phyloP scores from a whole-genome alignment of 345 rosid species.

The Stellera chamaejasme region DNA sequence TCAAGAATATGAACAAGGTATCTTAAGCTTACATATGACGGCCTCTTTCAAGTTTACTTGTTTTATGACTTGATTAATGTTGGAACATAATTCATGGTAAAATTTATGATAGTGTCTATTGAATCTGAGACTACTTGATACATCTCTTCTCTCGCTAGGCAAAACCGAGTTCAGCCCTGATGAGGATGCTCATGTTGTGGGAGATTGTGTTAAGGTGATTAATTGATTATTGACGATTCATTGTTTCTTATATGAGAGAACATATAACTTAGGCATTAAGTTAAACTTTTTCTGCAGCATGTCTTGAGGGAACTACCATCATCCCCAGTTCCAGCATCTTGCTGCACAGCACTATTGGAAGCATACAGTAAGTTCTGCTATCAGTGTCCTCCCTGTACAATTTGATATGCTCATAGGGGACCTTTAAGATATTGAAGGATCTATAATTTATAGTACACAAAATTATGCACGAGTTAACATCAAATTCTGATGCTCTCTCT shows the following conservation, averaged over 20 bases:
- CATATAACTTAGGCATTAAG: slow-evolving; percentile 18
- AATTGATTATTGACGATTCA: slow-evolving; percentile 20
- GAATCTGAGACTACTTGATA: slow-evolving; percentile 9
- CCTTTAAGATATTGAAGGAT: not conserved
- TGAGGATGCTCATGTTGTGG: slow-evolving; percentile 98
- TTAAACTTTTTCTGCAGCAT: slow-evolving; percentile 48
- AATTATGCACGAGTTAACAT: slow-evolving; percentile 2
- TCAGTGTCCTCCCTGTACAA: slow-evolving; percentile 11
- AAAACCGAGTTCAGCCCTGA: slow-evolving; percentile 72
- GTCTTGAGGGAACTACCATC: slow-evolving; percentile 96
- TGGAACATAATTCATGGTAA: not conserved
- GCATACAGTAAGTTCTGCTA: slow-evolving; percentile 68
- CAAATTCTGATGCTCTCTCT: slow-evolving; percentile 8
- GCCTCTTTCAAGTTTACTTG: slow-evolving; percentile 9
- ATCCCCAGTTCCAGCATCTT: slow-evolving; percentile 96
- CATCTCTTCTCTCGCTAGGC: slow-evolving; percentile 37
- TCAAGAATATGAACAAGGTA: slow-evolving; percentile 95
- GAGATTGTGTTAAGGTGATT: slow-evolving; percentile 93
- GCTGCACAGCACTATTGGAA: slow-evolving; percentile 94
- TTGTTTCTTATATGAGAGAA: slow-evolving; percentile 12
- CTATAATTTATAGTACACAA: not conserved
- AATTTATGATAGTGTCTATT: not conserved
- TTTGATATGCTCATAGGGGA: slow-evolving; percentile 1
- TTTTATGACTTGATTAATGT: slow-evolving; percentile 6
- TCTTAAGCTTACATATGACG: slow-evolving; percentile 10